Evolutionary conservation across 2,329 filamentous ascomycete genomes (phyloP).

Genomic region (Venturia aucupariae): DNA sequence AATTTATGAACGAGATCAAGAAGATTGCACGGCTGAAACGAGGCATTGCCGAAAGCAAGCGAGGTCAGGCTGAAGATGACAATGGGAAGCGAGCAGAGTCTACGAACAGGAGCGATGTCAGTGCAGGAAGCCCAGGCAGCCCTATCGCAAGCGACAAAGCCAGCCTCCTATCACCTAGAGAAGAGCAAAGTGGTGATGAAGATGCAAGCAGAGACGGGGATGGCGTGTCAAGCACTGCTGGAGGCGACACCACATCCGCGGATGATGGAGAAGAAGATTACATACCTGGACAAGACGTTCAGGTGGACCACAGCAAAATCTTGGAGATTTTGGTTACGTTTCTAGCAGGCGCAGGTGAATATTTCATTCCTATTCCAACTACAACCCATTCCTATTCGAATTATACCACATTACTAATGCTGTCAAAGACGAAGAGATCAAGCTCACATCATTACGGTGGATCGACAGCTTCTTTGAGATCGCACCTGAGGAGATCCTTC

Average conservation of each 20-base stretch:
- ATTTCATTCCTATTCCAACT: conserved; percentile 16
- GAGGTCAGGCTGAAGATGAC: conserved; percentile 55
- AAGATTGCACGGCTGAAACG: conserved; percentile 89
- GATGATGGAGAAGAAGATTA: conserved; percentile 75
- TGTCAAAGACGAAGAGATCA: conserved; percentile 69
- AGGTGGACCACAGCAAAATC: conserved; percentile 86
- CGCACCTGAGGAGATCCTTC: conserved; percentile 89
- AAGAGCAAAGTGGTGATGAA: neutral
- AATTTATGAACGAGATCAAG: conserved; percentile 88
- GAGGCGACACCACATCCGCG: conserved; percentile 36
- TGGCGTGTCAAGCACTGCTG: conserved; percentile 41
- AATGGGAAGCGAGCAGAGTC: conserved; percentile 57
- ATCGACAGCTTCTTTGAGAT: conserved; percentile 96
- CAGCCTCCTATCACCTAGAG: neutral
- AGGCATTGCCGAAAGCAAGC: conserved; percentile 78
- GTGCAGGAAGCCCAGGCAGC: conserved; percentile 25
- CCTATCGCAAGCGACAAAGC: conserved; percentile 19
- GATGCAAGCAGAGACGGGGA: conserved; percentile 40
- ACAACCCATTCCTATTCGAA: conserved; percentile 16
- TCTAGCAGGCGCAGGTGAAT: conserved; percentile 66
- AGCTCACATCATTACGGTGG: conserved; percentile 87
- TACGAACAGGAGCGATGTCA: conserved; percentile 27
- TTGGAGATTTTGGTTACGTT: conserved; percentile 86
- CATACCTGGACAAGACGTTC: conserved; percentile 94
- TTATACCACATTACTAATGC: neutral